A percentile compares a stretch with the other conserved stretches of the same genome.
Evolutionary conservation across 768 basidiomycete species (phyloP).

Genomic region (Pulveroboletus ravenelii): DNA sequence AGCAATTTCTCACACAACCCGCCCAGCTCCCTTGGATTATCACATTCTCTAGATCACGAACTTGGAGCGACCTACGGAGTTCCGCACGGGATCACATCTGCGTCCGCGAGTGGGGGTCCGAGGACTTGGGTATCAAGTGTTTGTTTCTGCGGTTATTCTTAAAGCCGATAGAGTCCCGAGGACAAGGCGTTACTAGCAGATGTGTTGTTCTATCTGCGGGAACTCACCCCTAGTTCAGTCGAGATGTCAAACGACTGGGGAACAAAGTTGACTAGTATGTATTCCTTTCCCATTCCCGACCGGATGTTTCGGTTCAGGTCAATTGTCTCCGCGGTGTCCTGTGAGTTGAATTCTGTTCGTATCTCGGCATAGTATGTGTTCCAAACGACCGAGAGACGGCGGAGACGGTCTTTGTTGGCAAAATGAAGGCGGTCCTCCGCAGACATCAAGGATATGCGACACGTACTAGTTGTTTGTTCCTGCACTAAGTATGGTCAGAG

Average conservation of each 20-base stretch:
- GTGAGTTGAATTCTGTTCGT: neutral
- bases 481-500: too few relatives aligned
- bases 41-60: slow-evolving; percentile 70
- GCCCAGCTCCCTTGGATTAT: slow-evolving; percentile 61
- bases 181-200: slow-evolving; percentile 59
- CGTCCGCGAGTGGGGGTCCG: slow-evolving; percentile 28
- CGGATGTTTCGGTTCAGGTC: neutral
- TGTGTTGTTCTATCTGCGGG: slow-evolving; percentile 52
- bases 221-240: slow-evolving; percentile 57
- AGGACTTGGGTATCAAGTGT: slow-evolving; percentile 32
- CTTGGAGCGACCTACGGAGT: slow-evolving; percentile 71
- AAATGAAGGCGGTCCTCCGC: neutral
- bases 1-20: neutral
- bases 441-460: neutral
- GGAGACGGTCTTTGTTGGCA: neutral
- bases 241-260: slow-evolving; percentile 52
- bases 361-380: neutral
- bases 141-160: slow-evolving; percentile 58
- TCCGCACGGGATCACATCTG: slow-evolving; percentile 82
- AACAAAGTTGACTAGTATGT: slow-evolving; percentile 52
- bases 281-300: neutral
- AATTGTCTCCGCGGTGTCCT: neutral
- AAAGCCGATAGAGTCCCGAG: slow-evolving; percentile 53
- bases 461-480: too few relatives aligned
- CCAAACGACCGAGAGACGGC: neutral